A percentile compares a stretch with the other conserved stretches of the same genome.
Conservation (phyloP, 2,329 filamentous ascomycete species). For the Reticulascus tulasneorum region DNA sequence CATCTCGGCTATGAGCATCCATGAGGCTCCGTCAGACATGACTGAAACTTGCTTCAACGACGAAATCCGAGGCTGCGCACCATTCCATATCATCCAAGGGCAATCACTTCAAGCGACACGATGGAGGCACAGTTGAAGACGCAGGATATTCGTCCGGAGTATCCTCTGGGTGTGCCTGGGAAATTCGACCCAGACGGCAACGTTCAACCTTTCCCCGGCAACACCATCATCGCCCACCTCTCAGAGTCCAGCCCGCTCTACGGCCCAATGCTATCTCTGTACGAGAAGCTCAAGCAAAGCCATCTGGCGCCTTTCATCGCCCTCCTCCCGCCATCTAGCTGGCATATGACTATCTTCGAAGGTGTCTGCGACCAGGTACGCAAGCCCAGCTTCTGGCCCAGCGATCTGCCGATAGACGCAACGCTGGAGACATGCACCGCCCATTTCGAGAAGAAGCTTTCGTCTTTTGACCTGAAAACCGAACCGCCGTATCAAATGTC, state of each 20-base stretch:
- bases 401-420: constrained; percentile 8
- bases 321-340: constrained; percentile 19
- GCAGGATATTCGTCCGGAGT: neutral
- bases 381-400: constrained; percentile 17
- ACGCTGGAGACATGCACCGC: constrained; percentile 13
- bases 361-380: constrained; percentile 20
- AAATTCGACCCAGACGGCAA: constrained; percentile 20
- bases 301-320: constrained; percentile 14
- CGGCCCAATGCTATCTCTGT: constrained; percentile 14
- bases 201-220: constrained; percentile 20
- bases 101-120: too few species aligned
- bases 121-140: too few species aligned
- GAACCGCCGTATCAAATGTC: constrained; percentile 16
- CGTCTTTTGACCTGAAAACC: constrained; percentile 11
- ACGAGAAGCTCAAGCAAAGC: constrained; percentile 14
- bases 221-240: constrained; percentile 21
- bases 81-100: too few species aligned
- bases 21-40: too few species aligned
- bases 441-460: constrained; percentile 13
- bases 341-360: constrained; percentile 25
- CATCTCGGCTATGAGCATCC: too few species aligned
- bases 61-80: too few species aligned
- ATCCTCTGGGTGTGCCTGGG: constrained; percentile 16
- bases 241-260: constrained; percentile 12
- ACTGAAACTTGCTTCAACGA: too few species aligned